Percentiles rank a stretch among this genome's conserved stretches.
Evolutionary conservation across 495 filamentous ascomycete species (phyloP).

Genomic region (Sabuloglossum arenarium): DNA sequence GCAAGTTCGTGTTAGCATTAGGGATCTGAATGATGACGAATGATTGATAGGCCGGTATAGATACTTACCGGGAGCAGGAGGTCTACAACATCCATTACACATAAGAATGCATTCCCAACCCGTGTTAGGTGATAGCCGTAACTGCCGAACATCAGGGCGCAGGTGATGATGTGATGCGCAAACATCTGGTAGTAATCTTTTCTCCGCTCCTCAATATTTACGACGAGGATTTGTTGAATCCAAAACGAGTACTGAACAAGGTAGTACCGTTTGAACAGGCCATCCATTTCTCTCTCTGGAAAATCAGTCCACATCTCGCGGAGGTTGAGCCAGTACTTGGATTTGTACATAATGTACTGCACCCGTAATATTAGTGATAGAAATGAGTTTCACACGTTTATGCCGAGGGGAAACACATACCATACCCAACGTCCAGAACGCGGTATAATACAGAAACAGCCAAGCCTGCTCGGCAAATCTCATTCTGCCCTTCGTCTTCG

Average conservation of each 20-base stretch:
- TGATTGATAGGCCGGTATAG: background rate
- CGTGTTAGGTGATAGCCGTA: conserved; percentile 71
- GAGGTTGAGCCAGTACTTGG: conserved; percentile 59
- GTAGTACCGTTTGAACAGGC: conserved; percentile 74
- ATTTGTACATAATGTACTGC: conserved; percentile 64
- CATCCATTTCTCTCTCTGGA: conserved; percentile 51
- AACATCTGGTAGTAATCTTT: conserved; percentile 97
- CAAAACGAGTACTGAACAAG: conserved; percentile 83
- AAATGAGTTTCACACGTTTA: background rate
- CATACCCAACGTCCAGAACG: conserved; percentile 68
- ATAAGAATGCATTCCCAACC: conserved; percentile 75
- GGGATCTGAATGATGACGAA: background rate
- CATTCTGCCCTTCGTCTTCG: conserved; percentile 46
- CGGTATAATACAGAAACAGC: conserved; percentile 56
- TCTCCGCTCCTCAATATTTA: conserved; percentile 80
- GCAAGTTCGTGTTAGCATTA: background rate
- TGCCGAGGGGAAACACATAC: conserved; percentile 30
- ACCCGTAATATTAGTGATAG: conserved; percentile 10
- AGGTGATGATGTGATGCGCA: conserved; percentile 81
- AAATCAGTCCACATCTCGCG: conserved; percentile 63
- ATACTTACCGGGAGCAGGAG: conserved; percentile 60
- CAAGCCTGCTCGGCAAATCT: conserved; percentile 89
- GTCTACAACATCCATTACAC: conserved; percentile 87
- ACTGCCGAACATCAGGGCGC: conserved; percentile 50
- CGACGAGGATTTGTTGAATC: conserved; percentile 81